These are phyloP conservation scores for Cercophora sp. DNA, from an alignment of 495 filamentous ascomycete genomes.

Conservation along the genomic window DNA sequence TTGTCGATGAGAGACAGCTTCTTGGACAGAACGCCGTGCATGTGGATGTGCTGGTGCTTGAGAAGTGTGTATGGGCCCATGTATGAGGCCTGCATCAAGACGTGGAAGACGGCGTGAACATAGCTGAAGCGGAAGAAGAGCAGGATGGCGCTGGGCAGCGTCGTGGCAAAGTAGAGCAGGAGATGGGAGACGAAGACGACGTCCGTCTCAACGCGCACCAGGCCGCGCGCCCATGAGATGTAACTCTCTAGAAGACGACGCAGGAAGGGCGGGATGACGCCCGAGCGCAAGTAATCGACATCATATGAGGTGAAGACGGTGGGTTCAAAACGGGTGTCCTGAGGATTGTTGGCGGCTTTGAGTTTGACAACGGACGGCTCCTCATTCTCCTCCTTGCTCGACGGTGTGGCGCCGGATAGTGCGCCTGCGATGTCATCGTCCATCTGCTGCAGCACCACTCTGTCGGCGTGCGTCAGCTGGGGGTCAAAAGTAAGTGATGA, in stretches of 20 bases:
- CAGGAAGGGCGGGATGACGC: background rate
- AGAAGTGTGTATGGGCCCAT: constrained; percentile 72
- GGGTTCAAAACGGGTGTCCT: constrained; percentile 31
- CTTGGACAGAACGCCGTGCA: constrained; percentile 59
- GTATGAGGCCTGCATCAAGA: constrained; percentile 57
- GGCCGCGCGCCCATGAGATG: constrained; percentile 21
- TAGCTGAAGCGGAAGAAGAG: constrained; percentile 64
- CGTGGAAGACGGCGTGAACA: constrained; percentile 60
- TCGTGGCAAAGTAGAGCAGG: constrained; percentile 63
- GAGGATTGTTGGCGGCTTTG: constrained; percentile 47
- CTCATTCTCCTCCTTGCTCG: background rate
- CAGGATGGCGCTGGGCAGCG: constrained; percentile 60
- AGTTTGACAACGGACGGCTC: constrained; percentile 7
- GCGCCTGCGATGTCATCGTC: constrained; percentile 4
- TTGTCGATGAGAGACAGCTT: constrained; percentile 51
- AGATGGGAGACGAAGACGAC: constrained; percentile 74
- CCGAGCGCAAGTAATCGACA: constrained; percentile 13
- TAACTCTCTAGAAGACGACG: constrained; percentile 17
- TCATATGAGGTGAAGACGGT: constrained; percentile 39
- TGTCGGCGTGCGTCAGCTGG: constrained; percentile 14
- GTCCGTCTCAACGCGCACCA: constrained; percentile 31
- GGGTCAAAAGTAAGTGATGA: constrained; percentile 6
- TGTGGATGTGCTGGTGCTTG: constrained; percentile 81
- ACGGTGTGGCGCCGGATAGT: background rate
- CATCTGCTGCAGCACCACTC: constrained; percentile 18